Base-by-base conservation (phyloP, 2,329 filamentous ascomycete species). In the Grosmannia huntii region DNA sequence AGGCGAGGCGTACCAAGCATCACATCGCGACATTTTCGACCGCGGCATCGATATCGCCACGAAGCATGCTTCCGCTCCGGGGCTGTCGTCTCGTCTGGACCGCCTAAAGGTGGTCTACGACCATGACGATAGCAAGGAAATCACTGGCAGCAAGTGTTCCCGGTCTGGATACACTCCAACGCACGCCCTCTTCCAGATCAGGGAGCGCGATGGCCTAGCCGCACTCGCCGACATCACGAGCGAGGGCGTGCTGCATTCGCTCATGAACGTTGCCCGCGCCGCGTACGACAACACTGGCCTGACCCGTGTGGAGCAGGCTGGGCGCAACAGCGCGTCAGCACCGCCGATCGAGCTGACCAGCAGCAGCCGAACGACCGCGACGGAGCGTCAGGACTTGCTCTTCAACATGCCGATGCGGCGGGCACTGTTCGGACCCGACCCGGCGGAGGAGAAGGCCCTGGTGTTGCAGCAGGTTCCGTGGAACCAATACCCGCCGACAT, bases 331-430 rank as follows among this genome's bases (percentile, higher is more conserved):
- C 16, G 90, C 87, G 3, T 84, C 87, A 2, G 92, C 94, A 5
- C 91, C 92, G 7, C 94, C 94, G 0, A 85, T 97, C 60, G 84
- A 91, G 62, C 78, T 97, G 5, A 80, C 82, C 50, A 92, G 86
- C 68, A 84, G 85, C 53, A 88, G 85, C 62, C 84, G 85, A 54
- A 78, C 79, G 50, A 73, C 81, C 0, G 73, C 79, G 5, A 70
- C 78, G 16, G 91, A 97, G 70, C 83, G 83, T 57, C 79, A 89
- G 60, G 79, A 85, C 51, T 78, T 83, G 5, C 72, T 96, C 65
- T 99, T 97, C 80, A 96, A 92, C 66, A 66, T 81, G 0, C 71
- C 77, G 0, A 81, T 95, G 60, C 87, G 92, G 53, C 86, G 85
- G 68, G 81, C 82, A 4, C 74, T 99, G 12, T 95, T 84, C 65